phyloP scores from a whole-genome alignment of 805 yeast genomes.

The Wickerhamomyces hampshirensis region DNA sequence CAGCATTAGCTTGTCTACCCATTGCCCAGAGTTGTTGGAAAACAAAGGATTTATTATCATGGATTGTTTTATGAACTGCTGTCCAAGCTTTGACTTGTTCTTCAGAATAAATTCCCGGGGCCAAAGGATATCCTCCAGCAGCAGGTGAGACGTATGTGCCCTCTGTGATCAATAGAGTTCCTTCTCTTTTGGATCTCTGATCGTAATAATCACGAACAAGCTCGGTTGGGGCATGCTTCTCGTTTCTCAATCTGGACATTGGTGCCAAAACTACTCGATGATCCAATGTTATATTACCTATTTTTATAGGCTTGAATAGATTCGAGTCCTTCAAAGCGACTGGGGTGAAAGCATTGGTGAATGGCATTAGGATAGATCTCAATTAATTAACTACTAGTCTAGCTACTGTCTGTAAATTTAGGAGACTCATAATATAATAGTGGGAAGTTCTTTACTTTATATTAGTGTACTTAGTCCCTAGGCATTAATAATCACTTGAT shows the following conservation, averaged over 20 bases:
- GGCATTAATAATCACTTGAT: too few relatives aligned
- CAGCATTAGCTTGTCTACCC: conserved; percentile 36
- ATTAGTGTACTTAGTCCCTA: too few relatives aligned
- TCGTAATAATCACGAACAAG: conserved; percentile 36
- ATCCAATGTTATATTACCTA: conserved; percentile 28
- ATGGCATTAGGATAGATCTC: too few relatives aligned
- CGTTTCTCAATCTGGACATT: conserved; percentile 3
- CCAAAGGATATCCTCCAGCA: conserved; percentile 36
- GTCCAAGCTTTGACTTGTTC: conserved; percentile 45
- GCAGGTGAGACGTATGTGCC: conserved; percentile 43
- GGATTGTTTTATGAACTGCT: conserved; percentile 42
- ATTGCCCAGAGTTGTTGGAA: conserved; percentile 46
- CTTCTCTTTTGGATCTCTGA: conserved; percentile 48
- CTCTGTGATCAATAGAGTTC: conserved; percentile 55
- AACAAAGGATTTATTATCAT: conserved; percentile 39
- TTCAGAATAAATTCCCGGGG: conserved; percentile 46
- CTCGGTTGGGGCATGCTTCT: conserved; percentile 1
- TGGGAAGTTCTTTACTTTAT: too few relatives aligned
- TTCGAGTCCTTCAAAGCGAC: conserved; percentile 7
- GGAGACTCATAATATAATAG: too few relatives aligned
- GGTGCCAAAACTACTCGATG: conserved; percentile 46
- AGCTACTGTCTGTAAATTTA: too few relatives aligned
- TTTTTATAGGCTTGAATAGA: conserved; percentile 34
- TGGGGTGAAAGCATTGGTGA: conserved; percentile 3
- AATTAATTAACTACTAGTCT: too few relatives aligned